Percentiles rank a stretch among this genome's conserved stretches.
Evolutionary conservation across 352 stramenopile species (phyloP).

Genomic region (Globisporangium iwayamae): DNA sequence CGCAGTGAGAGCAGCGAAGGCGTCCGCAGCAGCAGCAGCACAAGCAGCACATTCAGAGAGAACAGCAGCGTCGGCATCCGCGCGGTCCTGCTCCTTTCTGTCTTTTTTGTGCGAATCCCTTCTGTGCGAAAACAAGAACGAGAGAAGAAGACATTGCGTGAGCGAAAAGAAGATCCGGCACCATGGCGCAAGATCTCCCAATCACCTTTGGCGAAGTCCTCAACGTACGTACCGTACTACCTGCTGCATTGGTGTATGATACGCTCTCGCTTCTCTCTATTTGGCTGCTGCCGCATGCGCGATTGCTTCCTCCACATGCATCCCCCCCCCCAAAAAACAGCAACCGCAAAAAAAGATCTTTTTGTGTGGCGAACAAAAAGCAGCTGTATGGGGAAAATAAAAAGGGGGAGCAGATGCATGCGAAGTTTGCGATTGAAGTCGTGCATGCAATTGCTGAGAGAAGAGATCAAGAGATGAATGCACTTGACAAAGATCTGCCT

Average conservation of each 20-base stretch:
- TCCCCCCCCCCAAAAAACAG: neutral
- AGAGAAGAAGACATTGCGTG: slow-evolving; percentile 2
- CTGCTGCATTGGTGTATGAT: neutral
- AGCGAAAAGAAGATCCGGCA: slow-evolving; percentile 18
- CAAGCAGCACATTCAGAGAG: slow-evolving; percentile 1
- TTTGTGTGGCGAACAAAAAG: slow-evolving; percentile 5
- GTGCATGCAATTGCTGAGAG: neutral
- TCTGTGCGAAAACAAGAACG: slow-evolving; percentile 7
- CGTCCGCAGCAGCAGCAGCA: slow-evolving; percentile 4
- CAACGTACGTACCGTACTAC: slow-evolving; percentile 64
- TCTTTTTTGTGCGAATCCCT: neutral
- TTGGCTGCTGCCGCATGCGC: neutral
- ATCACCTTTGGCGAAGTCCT: slow-evolving; percentile 89
- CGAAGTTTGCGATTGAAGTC: neutral
- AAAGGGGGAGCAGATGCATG: slow-evolving; percentile 8
- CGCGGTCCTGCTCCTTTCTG: neutral
- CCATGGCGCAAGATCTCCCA: slow-evolving; percentile 85
- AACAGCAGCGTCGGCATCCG: slow-evolving; percentile 6
- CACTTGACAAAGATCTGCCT: neutral
- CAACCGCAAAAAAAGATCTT: slow-evolving; percentile 10
- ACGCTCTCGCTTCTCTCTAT: neutral
- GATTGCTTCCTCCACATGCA: slow-evolving; percentile 1
- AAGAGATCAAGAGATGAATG: neutral
- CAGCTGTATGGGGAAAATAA: slow-evolving; percentile 12
- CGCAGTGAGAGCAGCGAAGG: neutral